Evolutionary conservation across 768 basidiomycete species (phyloP).

Genomic region (Cantharellus cinnabarinus): DNA sequence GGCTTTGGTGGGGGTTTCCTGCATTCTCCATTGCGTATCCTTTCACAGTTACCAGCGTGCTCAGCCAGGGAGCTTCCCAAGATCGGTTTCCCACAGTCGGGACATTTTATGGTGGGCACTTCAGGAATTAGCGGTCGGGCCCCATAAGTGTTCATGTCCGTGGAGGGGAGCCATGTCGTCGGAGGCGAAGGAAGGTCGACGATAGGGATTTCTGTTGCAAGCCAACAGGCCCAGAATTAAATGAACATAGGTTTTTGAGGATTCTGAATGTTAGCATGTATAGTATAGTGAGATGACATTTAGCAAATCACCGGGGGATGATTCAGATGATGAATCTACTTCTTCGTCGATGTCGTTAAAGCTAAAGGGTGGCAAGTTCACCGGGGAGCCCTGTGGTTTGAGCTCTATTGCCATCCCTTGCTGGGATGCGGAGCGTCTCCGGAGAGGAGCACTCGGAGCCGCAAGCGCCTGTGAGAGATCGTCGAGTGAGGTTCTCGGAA

Average conservation of each 20-base stretch:
- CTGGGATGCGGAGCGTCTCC: background rate
- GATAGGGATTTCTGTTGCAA: background rate
- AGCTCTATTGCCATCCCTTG: background rate
- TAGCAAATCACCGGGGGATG: background rate
- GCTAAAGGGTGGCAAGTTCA: background rate
- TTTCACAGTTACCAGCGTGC: slow-evolving; percentile 59
- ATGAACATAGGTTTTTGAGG: background rate
- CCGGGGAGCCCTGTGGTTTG: background rate
- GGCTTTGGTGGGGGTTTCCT: slow-evolving; percentile 36
- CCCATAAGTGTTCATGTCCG: slow-evolving; percentile 79
- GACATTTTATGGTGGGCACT: slow-evolving; percentile 47
- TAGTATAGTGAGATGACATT: background rate
- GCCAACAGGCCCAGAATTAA: background rate
- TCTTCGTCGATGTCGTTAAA: background rate
- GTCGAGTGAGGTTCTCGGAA: too few relatives aligned
- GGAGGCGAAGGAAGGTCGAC: slow-evolving; percentile 33
- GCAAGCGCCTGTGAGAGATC: too few relatives aligned
- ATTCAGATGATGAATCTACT: background rate
- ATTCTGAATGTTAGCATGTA: background rate
- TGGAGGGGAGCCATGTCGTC: slow-evolving; percentile 65
- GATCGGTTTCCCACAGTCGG: slow-evolving; percentile 63
- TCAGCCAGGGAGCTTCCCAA: slow-evolving; percentile 54
- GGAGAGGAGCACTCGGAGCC: too few relatives aligned
- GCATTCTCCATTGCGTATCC: slow-evolving; percentile 28
- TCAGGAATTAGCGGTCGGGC: slow-evolving; percentile 53